Base-by-base conservation (phyloP, 1,139 yeast species). In the Taphrina flavorubra region DNA sequence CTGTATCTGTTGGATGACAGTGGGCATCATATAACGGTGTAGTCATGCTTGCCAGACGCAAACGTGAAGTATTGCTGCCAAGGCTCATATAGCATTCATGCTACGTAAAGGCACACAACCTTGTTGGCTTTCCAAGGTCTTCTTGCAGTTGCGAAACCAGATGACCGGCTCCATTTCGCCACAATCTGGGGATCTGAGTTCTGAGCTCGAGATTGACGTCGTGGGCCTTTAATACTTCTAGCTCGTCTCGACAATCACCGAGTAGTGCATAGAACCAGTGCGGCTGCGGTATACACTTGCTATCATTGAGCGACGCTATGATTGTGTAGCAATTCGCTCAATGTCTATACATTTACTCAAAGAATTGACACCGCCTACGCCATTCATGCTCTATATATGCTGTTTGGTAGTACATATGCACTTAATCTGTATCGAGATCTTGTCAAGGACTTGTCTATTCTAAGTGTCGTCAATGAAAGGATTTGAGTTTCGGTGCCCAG, bases 1-100 rank as follows among this genome's bases (percentile, higher is more conserved):
- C 68, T 2, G 70, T 66, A 6, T 65, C 73, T 11, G 70, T 42
- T 42, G 71, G 69, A 14, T 71, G 74, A 11, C 75, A 63, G 36
- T 63, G 67, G 18, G 67, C 53, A 44, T 63, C 67, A 20, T 63
- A 63, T 8, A 63, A 47, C 18, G 42, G 51, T 5, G 59, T 62
- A 37, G 16, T 31, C 62, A 36, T 39, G 37, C 10, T 46, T 46
- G 51, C 42, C 14, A 7, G 1, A 6, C 14, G 42, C 31, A 25
- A 1, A 25, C 1, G 31, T 25, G 31, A 25, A 25, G 31, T 25
- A 1, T 25, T 25, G 31, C 31, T 25, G 31, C 31, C 31, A 25
- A 25, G 31, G 2, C 31, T 25, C 31, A 25, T 25, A 1, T 25
- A 25, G 31, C 2, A 25, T 1, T 25, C 31, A 25, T 25, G 31